phyloP scores from a whole-genome alignment of 495 filamentous ascomycete genomes.

The Pyrenula aspistea region DNA sequence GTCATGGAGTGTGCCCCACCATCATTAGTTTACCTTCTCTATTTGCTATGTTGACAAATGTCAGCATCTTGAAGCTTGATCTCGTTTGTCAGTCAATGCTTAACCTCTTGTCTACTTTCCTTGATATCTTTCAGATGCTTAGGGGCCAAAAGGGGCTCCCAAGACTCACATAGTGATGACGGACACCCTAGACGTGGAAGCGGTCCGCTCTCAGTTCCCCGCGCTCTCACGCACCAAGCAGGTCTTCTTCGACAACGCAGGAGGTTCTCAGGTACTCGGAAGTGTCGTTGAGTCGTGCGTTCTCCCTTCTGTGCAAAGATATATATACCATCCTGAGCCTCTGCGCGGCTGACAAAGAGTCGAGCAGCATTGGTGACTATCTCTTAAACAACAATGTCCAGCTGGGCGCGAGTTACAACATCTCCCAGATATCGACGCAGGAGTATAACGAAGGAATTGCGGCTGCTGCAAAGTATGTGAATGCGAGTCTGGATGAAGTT shows the following conservation, averaged over 20 bases:
- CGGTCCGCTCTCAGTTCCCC: slow-evolving; percentile 50
- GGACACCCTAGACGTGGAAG: slow-evolving; percentile 34
- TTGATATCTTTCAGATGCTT: too few species aligned
- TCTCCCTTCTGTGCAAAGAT: background rate
- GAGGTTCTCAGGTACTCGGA: slow-evolving; percentile 56
- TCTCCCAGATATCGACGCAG: slow-evolving; percentile 39
- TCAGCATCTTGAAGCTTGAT: too few species aligned
- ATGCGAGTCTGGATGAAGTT: slow-evolving; percentile 50
- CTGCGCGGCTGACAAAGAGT: too few species aligned
- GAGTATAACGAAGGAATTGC: slow-evolving; percentile 40
- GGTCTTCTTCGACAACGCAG: slow-evolving; percentile 65
- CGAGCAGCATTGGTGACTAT: slow-evolving; percentile 52
- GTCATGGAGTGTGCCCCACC: too few species aligned
- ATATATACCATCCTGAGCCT: too few species aligned
- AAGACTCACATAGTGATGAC: too few species aligned
- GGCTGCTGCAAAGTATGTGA: slow-evolving; percentile 56
- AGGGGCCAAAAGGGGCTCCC: too few species aligned
- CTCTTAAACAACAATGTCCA: slow-evolving; percentile 59
- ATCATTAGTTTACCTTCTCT: too few species aligned
- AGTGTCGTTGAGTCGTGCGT: slow-evolving; percentile 52
- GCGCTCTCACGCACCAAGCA: slow-evolving; percentile 46
- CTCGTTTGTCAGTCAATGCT: too few species aligned
- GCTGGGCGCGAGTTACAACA: slow-evolving; percentile 52
- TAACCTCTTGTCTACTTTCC: too few species aligned
- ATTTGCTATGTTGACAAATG: too few species aligned